Conservation (phyloP, 1,284 basidiomycete genomes). For the Pholiota adiposa region DNA sequence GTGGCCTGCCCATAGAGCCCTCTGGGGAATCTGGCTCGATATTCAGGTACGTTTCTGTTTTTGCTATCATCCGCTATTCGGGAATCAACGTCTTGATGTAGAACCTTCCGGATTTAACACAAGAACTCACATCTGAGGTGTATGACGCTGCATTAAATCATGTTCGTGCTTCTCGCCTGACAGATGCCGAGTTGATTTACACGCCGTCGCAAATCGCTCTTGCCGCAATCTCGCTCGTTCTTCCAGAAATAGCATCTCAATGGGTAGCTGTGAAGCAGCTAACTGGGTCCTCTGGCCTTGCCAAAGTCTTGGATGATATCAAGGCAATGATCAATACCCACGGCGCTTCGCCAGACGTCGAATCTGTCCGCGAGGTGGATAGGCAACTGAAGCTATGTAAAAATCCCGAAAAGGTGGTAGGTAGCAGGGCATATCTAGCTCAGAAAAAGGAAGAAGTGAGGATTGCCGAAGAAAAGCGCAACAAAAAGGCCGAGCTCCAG, state of each 20-base stretch:
- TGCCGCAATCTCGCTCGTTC: conserved; percentile 75
- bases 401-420: conserved; percentile 92
- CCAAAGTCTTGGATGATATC: conserved; percentile 53
- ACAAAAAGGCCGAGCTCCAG: conserved; percentile 62
- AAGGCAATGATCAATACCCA: conserved; percentile 57
- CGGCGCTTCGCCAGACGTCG: conserved; percentile 77
- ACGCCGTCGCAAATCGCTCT: conserved; percentile 93
- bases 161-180: conserved; percentile 78
- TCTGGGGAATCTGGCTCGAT: conserved; percentile 92
- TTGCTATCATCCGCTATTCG: conserved; percentile 1
- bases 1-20: conserved; percentile 87
- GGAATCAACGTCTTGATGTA: conserved; percentile 27
- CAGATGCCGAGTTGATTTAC: conserved; percentile 92
- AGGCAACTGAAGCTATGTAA: conserved; percentile 83
- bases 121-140: conserved; percentile 46
- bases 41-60: conserved; percentile 66
- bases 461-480: conserved; percentile 66
- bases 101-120: conserved; percentile 53
- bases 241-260: conserved; percentile 60
- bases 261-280: conserved; percentile 66
- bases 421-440: conserved; percentile 77
- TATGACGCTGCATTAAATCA: conserved; percentile 67
- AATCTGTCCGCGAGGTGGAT: conserved; percentile 86
- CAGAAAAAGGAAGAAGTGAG: conserved; percentile 68
- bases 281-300: conserved; percentile 19